Conservation (phyloP, 345 rosid species). For the Eucalyptus cloeziana region DNA sequence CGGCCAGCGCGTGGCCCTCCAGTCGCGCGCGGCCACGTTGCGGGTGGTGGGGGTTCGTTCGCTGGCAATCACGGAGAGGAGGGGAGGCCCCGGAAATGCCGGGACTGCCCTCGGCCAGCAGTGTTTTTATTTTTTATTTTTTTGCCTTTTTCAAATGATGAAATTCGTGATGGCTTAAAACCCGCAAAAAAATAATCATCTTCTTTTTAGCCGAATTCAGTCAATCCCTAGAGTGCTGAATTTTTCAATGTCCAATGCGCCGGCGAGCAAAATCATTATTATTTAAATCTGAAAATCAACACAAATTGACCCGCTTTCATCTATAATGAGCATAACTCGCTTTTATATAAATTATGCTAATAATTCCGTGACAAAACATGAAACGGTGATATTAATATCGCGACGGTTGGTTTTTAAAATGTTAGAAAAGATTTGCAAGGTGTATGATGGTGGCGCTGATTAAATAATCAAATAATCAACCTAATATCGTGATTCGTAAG, state of each 20-base stretch:
- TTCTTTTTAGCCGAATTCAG: neutral
- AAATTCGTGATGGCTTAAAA: neutral
- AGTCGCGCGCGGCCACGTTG: neutral
- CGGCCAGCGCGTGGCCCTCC: neutral
- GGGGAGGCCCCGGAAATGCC: neutral
- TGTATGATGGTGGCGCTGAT: rapidly evolving
- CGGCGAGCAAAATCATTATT: no score
- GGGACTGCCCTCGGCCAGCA: neutral
- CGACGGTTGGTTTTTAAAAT: neutral
- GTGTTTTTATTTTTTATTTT: neutral
- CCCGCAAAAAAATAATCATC: neutral
- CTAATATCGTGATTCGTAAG: neutral
- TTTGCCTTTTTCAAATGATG: neutral
- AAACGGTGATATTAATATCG: neutral
- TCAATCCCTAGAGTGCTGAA: neutral
- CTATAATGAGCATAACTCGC: neutral
- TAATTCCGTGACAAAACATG: neutral
- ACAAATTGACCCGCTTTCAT: neutral
- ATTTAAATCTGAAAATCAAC: neutral
- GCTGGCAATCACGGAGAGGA: neutral
- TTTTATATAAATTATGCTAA: neutral
- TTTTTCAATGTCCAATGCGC: no score
- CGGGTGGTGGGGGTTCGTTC: neutral
- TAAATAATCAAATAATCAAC: neutral
- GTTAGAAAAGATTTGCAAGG: neutral